Evolutionary conservation across 345 rosid species (phyloP), one percentile per base, ranked within the genome.

Genomic region (Sonneratia caseolaris): DNA sequence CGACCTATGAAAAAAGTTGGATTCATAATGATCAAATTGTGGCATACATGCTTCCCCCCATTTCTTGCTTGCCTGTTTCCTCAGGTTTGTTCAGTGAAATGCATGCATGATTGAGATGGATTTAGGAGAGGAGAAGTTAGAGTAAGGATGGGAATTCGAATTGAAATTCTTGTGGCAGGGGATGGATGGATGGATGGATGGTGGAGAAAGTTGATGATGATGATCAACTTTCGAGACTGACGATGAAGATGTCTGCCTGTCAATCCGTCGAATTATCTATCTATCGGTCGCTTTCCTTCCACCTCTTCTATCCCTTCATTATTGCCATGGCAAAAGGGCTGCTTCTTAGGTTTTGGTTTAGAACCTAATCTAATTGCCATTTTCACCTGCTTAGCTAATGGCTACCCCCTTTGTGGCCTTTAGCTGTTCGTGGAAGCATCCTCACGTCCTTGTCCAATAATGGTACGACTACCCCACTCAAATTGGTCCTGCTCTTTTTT

Each of bases 211-310:
- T 3, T 13, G 66, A 22, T 59, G 66, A 62, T 32, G 66, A 62
- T 32, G 38, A 62, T 32, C 66, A 0, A 62, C 66, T 82, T 81
- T 82, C 75, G 83, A 74, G 84, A 76, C 77, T 79, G 80, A 86
- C 86, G 86, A 85, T 80, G 86, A 75, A 82, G 80, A 81, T 87
- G 88, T 79, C 83, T 85, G 80, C 83, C 87, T 71, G 32, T 1
- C 80, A 80, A 73, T 85, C 91, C 77, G 72, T 76, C 77, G 10
- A 71, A 73, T 79, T 27, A 27, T 27, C 32, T 27, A 27, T 27
- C 32, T 76, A 75, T 77, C 78, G 48, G 68, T 59, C 68, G 14
- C 37, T 59, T 48, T 62, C 59, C 57, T 53, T 68, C 57, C 32
- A 27, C 1, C 32, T 27, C 32, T 15, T 42, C 45, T 42, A 4